Base-by-base conservation (phyloP, 768 basidiomycete genomes). In the Rhodotorula paludigena region DNA sequence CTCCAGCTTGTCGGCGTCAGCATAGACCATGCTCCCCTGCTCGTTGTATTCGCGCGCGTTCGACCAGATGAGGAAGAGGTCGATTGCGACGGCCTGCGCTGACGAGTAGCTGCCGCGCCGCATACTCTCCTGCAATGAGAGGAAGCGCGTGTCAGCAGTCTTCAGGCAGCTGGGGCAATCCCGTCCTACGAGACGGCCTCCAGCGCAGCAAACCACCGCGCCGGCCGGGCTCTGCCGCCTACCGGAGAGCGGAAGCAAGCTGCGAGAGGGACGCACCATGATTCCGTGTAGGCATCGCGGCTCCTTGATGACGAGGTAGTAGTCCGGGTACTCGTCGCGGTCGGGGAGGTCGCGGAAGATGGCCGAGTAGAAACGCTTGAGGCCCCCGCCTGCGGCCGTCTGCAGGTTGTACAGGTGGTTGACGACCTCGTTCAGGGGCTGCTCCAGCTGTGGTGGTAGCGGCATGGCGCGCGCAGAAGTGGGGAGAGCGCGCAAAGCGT, bases 11-110 rank as follows among this genome's bases (percentile, higher is more conserved):
- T 68, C 71, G 1, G 71, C 71, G 25, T 72, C 71, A 5, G 60
- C 57, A 47, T 72, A 72, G 42, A 72, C 66, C 33, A 65, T 44
- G 33, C 63, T 65, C 8, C 71, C 71, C 28, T 62, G 63, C 42
- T 68, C 55, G 41, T 72, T 72, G 71, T 72, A 72, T 51, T 72
- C 60, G 45, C 64, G 55, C 5, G 71, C 71, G n/a, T 72, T 72
- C 16, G 49, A 33, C 66, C 66, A 72, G 41, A 72, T 63, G 41
- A 68, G 66, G 48, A 72, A 57, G 55, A 72, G 63, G 52, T 72
- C 71, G 71, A 65, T 68, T 5, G 71, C 71, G 28, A 72, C 66
- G 0, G 56, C 66, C 28, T 64, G 64, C 32, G 64, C 47, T 5
- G 52, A 45, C n/a, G 49, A 49, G 63, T 72, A 72, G 25, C 42